Base-by-base conservation (phyloP, 2,329 filamentous ascomycete genomes). In the Phialophora expanda region DNA sequence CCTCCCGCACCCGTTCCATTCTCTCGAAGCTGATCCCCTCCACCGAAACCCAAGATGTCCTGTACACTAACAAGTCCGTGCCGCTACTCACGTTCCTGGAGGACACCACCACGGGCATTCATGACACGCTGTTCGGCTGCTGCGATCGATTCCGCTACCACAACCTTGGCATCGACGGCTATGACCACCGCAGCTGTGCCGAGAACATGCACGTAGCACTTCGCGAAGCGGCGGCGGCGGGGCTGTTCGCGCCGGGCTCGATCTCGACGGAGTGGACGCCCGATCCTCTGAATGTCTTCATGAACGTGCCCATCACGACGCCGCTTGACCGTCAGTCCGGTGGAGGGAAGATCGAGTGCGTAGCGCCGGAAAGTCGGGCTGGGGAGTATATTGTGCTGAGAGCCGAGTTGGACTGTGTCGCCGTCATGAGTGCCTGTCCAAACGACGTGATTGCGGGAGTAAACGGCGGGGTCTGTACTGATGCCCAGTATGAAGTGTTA, bases 231-330 rank as follows among this genome's bases (percentile, higher is more conserved):
- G 75, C 74, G 20, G 58, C 50, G 12, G 53, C 66, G 9, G 64
- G 59, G 22, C 17, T 62, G 11, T 74, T 75, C 17, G 61, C 62
- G 12, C 72, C 76, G 38, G 60, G 64, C 9, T 73, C 76, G 9
- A 66, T 62, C 30, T 72, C 75, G 32, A 55, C 59, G 7, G 74
- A 77, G 20, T 71, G 54, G 46, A 65, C 65, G 12, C 78, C 79
- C 1, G 78, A 79, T 64, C 79, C 79, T 14, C 72, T 81, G 41
- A 80, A 81, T 65, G 68, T 80, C 14, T 81, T 79, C 66, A 81
- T 81, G 79, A 81, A 80, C 64, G 74, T 80, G 2, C 72, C 76
- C 11, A 73, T 79, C 26, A 55, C 26, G 17, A 56, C 63, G 9
- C 14, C 24, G 4, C 48, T 61, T 22, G 51, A 64, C 46, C 61